Percentiles rank a stretch among this genome's conserved stretches.
Evolutionary conservation across 106 monocot species (phyloP).

Genomic region (Platanthera zijinensis): DNA sequence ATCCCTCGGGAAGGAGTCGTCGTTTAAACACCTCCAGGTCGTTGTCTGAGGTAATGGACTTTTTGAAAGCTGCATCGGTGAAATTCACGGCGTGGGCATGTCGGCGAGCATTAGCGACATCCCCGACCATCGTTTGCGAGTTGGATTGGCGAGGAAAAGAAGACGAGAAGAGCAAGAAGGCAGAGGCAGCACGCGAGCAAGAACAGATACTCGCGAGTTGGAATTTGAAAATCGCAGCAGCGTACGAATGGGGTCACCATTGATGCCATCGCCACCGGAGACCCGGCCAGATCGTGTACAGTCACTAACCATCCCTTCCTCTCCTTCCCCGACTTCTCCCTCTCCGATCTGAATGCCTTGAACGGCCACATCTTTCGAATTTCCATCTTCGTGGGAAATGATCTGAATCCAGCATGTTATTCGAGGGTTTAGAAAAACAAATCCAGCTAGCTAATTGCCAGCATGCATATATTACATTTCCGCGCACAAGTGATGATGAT

Average conservation of each 20-base stretch:
- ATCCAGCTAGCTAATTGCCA: neutral
- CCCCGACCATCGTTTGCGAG: too few relatives aligned
- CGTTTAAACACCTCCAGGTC: too few relatives aligned
- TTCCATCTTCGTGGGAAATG: constrained; percentile 32
- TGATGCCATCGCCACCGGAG: constrained; percentile 85
- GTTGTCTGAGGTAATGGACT: too few relatives aligned
- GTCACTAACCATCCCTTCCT: constrained; percentile 84
- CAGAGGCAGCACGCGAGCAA: too few relatives aligned
- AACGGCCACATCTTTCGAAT: constrained; percentile 32
- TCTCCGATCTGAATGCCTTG: constrained; percentile 45
- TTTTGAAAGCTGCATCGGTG: too few relatives aligned
- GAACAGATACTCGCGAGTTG: too few relatives aligned
- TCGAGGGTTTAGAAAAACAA: neutral
- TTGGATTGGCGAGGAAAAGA: too few relatives aligned
- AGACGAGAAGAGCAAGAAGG: too few relatives aligned
- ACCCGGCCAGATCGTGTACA: constrained; percentile 86
- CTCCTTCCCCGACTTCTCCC: constrained; percentile 58
- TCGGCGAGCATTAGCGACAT: too few relatives aligned
- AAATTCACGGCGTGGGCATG: too few relatives aligned
- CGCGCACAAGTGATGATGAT: neutral
- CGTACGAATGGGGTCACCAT: constrained; percentile 95
- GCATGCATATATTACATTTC: neutral
- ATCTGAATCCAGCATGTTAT: constrained; percentile 22
- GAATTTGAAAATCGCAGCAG: too few relatives aligned
- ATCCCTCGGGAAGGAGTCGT: too few relatives aligned